Percentiles rank a stretch among this genome's conserved stretches.
phyloP scores from a whole-genome alignment of 2,329 filamentous ascomycete species.

The Trichoderma sp. region DNA sequence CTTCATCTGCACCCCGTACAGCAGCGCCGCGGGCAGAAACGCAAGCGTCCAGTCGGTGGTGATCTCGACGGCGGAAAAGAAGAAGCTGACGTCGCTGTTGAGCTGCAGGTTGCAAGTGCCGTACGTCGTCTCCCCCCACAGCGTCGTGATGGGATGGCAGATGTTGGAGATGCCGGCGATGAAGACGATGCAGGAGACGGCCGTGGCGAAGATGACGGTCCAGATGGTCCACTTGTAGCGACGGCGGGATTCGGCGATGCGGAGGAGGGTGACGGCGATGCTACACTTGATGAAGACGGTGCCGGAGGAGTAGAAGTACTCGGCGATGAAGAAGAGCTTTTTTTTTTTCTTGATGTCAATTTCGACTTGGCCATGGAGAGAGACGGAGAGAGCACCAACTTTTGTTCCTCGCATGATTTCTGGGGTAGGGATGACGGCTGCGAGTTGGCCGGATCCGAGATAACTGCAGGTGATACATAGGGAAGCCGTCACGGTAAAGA shows the following conservation, averaged over 20 bases:
- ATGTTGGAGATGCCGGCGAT: conserved; percentile 14
- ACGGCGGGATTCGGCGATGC: conserved; percentile 9
- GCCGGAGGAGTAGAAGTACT: conserved; percentile 8
- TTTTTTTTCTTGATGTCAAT: too few species aligned
- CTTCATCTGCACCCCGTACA: conserved; percentile 10
- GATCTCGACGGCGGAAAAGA: conserved; percentile 12
- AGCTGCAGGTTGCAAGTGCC: conserved; percentile 7
- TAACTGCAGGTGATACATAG: conserved; percentile 9
- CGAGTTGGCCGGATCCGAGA: conserved; percentile 11
- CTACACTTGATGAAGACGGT: conserved; percentile 12
- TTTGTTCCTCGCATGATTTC: conserved; percentile 12
- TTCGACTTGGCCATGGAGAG: too few species aligned
- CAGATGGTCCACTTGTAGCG: conserved; percentile 10
- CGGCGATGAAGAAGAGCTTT: conserved; percentile 15
- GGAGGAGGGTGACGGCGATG: conserved; percentile 8
- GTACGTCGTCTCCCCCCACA: conserved; percentile 11
- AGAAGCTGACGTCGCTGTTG: conserved; percentile 13
- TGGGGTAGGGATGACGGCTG: background rate
- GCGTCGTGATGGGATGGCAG: conserved; percentile 13
- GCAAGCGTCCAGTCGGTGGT: conserved; percentile 7
- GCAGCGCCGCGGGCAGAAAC: background rate
- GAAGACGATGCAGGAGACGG: conserved; percentile 9
- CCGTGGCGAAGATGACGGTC: conserved; percentile 8
- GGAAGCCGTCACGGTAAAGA: conserved; percentile 5
- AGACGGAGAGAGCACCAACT: background rate